These are phyloP conservation scores for Copromyces sp. DNA, from an alignment of 495 filamentous ascomycete genomes.

Conservation along the genomic window DNA sequence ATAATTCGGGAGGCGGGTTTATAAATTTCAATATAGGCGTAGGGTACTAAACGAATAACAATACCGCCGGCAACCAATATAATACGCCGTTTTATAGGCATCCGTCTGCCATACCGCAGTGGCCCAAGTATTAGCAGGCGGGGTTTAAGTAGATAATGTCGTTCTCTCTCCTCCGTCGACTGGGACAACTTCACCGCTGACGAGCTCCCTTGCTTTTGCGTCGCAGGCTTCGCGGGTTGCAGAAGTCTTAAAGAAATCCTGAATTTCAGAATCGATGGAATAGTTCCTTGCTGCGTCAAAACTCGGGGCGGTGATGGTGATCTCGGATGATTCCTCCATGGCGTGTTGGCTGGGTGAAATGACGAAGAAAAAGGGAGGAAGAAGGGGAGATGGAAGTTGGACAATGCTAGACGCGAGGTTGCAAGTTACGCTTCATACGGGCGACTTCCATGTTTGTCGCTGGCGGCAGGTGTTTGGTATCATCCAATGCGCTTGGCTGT, in stretches of 20 bases:
- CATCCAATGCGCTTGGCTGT: no score
- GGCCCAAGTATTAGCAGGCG: no score
- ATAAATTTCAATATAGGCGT: no score
- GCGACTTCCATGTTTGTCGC: no score
- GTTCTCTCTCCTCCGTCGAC: no score
- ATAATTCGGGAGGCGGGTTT: no score
- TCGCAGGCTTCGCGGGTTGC: constrained; percentile 28
- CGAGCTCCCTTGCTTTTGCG: constrained; percentile 20
- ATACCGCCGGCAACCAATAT: no score
- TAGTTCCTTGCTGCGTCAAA: not conserved
- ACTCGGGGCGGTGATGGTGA: not conserved
- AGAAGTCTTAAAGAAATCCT: constrained; percentile 30
- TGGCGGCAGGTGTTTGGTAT: not conserved
- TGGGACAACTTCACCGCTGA: constrained; percentile 23
- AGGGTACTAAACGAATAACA: no score
- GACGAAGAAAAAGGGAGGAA: not conserved
- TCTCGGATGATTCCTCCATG: not conserved
- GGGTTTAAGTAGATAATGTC: no score
- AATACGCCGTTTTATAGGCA: no score
- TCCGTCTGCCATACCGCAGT: no score
- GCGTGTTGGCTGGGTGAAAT: not conserved
- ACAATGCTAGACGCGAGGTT: not conserved
- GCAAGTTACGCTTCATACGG: no score
- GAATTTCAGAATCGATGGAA: constrained; percentile 30
- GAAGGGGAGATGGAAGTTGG: not conserved